Conservation (phyloP, 2,329 filamentous ascomycete species). For the Myotisia sp. region DNA sequence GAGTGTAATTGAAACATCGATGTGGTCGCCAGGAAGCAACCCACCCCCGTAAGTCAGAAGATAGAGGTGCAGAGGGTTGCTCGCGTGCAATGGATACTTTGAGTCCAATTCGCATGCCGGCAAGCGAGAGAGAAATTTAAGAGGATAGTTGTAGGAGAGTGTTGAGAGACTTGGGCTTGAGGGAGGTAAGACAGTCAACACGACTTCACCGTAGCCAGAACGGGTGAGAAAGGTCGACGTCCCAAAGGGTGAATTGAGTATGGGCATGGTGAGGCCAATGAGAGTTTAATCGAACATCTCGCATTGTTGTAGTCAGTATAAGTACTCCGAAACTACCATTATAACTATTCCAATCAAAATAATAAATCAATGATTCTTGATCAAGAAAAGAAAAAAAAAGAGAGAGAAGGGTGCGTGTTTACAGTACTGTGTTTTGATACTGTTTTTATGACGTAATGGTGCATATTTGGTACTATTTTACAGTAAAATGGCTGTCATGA, state of each 20-base stretch:
- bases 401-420: too few species aligned
- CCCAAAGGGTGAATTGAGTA: slow-evolving; percentile 53
- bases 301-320: too few species aligned
- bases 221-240: slow-evolving; percentile 52
- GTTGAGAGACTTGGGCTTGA: slow-evolving; percentile 55
- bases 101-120: slow-evolving; percentile 45
- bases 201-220: slow-evolving; percentile 65
- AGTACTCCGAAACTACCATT: too few species aligned
- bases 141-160: slow-evolving; percentile 79
- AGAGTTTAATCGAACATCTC: too few species aligned
- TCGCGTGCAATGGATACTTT: slow-evolving; percentile 21
- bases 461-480: too few species aligned
- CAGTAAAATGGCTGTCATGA: too few species aligned
- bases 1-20: slow-evolving; percentile 58
- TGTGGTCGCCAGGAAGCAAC: slow-evolving; percentile 71
- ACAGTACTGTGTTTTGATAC: too few species aligned
- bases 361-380: too few species aligned
- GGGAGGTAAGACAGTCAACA: slow-evolving; percentile 58
- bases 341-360: too few species aligned
- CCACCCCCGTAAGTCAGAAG: slow-evolving; percentile 90
- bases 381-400: too few species aligned
- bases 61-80: slow-evolving; percentile 60
- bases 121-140: slow-evolving; percentile 79
- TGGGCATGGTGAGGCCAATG: slow-evolving; percentile 8
- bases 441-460: too few species aligned